Percentiles rank a stretch among this genome's conserved stretches.
Evolutionary conservation across 2,329 filamentous ascomycete genomes (phyloP).

Genomic region (Fonsecaea erecta): DNA sequence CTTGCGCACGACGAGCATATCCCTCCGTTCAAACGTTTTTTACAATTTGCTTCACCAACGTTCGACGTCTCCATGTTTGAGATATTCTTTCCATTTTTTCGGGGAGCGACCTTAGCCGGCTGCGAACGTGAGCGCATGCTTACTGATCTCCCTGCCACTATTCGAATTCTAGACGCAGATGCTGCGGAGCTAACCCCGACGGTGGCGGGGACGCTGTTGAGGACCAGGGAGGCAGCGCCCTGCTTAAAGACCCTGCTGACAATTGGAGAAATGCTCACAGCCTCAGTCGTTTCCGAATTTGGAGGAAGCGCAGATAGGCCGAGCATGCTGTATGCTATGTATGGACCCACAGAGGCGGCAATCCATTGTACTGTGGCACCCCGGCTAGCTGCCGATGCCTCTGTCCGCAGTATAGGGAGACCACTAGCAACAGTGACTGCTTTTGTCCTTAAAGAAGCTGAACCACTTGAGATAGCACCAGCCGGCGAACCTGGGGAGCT

Average conservation of each 20-base stretch:
- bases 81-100: slow-evolving; percentile 83
- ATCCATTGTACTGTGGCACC: slow-evolving; percentile 85
- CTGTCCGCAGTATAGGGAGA: slow-evolving; percentile 72
- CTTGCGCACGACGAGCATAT: slow-evolving; percentile 80
- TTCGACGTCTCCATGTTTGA: slow-evolving; percentile 97
- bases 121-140: slow-evolving; percentile 73
- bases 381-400: slow-evolving; percentile 60
- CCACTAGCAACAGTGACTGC: slow-evolving; percentile 82
- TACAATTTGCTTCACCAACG: slow-evolving; percentile 89
- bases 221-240: slow-evolving; percentile 69
- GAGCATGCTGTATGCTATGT: slow-evolving; percentile 87
- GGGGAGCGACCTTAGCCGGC: slow-evolving; percentile 73
- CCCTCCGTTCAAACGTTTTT: slow-evolving; percentile 75
- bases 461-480: slow-evolving; percentile 61
- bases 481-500: slow-evolving; percentile 76
- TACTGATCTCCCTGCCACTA: slow-evolving; percentile 71
- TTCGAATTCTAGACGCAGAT: slow-evolving; percentile 71
- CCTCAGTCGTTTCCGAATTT: slow-evolving; percentile 77
- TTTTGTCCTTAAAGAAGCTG: slow-evolving; percentile 65
- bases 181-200: slow-evolving; percentile 89
- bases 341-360: slow-evolving; percentile 87
- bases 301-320: slow-evolving; percentile 59
- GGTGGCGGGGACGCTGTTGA: slow-evolving; percentile 77
- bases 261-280: slow-evolving; percentile 90
- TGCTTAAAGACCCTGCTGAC: slow-evolving; percentile 74